Evolutionary conservation across 2,329 filamentous ascomycete genomes (phyloP).

Genomic region (Paraphoma sp.): DNA sequence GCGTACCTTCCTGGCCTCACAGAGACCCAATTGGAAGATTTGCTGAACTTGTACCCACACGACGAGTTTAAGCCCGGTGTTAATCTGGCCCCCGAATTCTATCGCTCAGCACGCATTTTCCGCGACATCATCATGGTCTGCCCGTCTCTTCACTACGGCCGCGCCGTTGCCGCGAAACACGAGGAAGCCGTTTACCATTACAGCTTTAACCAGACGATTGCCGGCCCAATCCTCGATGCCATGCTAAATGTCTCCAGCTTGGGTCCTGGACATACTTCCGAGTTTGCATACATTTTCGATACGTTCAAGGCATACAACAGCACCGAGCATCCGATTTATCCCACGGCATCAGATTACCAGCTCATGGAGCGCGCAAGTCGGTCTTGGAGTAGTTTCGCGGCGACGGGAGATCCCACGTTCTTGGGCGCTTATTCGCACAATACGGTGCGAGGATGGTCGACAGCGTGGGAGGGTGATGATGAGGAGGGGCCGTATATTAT

Average conservation of each 20-base stretch:
- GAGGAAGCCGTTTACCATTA: constrained; percentile 56
- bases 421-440: constrained; percentile 18
- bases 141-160: constrained; percentile 53
- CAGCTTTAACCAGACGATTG: constrained; percentile 62
- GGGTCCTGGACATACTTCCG: constrained; percentile 60
- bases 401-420: constrained; percentile 37
- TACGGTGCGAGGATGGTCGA: constrained; percentile 53
- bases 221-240: constrained; percentile 52
- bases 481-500: constrained; percentile 25
- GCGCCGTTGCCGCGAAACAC: constrained; percentile 47
- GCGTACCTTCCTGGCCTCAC: constrained; percentile 50
- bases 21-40: constrained; percentile 21
- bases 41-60: constrained; percentile 44
- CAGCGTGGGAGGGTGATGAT: constrained; percentile 40
- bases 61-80: constrained; percentile 52
- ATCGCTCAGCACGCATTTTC: constrained; percentile 57
- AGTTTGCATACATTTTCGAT: constrained; percentile 61
- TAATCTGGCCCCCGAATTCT: constrained; percentile 57
- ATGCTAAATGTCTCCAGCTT: constrained; percentile 45
- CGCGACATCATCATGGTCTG: constrained; percentile 62
- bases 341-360: constrained; percentile 49
- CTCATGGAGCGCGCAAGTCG: constrained; percentile 51
- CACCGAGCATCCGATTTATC: constrained; percentile 40
- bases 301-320: constrained; percentile 51
- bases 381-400: constrained; percentile 58